Percentiles rank a stretch among this genome's conserved stretches.
Evolutionary conservation across 2,329 filamentous ascomycete species (phyloP).

Genomic region (Chaetomium olivaceum): DNA sequence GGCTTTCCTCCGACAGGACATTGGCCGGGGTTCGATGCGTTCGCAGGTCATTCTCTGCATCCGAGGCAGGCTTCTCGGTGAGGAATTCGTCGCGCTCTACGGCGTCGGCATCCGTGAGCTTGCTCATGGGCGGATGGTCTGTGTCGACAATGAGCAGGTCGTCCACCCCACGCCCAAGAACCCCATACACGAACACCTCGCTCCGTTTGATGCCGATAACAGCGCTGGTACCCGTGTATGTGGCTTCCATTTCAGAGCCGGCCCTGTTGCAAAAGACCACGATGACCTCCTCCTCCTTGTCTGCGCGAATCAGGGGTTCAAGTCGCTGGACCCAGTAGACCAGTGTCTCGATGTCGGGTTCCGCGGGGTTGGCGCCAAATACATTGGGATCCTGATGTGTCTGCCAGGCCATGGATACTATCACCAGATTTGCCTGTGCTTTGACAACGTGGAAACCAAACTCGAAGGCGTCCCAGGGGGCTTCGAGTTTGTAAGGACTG

Average conservation of each 20-base stretch:
- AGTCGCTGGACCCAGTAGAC: conserved; percentile 74
- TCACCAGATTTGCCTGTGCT: conserved; percentile 59
- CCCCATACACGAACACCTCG: conserved; percentile 66
- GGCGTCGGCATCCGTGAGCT: conserved; percentile 43
- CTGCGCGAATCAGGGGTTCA: conserved; percentile 60
- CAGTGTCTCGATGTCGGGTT: conserved; percentile 71
- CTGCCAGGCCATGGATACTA: conserved; percentile 78
- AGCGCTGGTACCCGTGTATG: conserved; percentile 73
- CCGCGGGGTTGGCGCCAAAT: conserved; percentile 51
- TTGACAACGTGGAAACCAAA: conserved; percentile 60
- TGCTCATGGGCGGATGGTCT: conserved; percentile 45
- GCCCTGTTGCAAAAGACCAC: conserved; percentile 71
- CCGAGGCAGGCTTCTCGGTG: conserved; percentile 1
- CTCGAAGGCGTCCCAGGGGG: conserved; percentile 51
- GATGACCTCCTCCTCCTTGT: conserved; percentile 60
- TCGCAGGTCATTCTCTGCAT: background rate
- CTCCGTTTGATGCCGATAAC: conserved; percentile 67
- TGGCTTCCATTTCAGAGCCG: conserved; percentile 64
- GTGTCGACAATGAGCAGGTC: conserved; percentile 70
- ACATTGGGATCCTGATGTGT: conserved; percentile 54
- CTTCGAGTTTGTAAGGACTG: conserved; percentile 53
- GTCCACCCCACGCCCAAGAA: conserved; percentile 70
- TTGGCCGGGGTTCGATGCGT: background rate
- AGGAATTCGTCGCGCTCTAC: conserved; percentile 17
- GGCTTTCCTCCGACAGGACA: background rate